These are phyloP conservation scores for Monosporascus ibericus DNA, from an alignment of 2,329 filamentous ascomycete genomes.

Conservation along the genomic window DNA sequence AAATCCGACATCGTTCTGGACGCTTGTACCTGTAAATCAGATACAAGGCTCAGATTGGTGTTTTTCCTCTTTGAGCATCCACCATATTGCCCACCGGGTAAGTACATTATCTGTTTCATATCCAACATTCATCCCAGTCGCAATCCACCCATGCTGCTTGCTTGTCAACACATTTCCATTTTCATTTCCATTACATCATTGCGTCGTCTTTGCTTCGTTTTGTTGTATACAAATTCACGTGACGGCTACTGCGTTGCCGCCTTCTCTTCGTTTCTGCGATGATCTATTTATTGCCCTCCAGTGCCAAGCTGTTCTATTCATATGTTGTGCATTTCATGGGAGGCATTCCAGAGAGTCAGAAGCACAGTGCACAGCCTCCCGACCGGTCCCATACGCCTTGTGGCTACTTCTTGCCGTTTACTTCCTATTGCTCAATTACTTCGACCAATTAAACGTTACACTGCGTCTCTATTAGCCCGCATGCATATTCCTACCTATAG, in stretches of 20 bases:
- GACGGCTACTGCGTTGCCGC: not conserved
- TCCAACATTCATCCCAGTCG: too few species aligned
- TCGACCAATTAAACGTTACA: not conserved
- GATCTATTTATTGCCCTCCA: not conserved
- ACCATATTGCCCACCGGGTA: constrained; percentile 12
- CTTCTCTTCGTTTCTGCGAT: not conserved
- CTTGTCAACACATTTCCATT: not conserved
- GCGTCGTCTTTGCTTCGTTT: not conserved
- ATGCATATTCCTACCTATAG: not conserved
- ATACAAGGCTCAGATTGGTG: not conserved
- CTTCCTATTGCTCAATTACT: not conserved
- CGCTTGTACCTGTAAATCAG: not conserved
- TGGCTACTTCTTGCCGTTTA: not conserved
- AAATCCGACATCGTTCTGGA: not conserved
- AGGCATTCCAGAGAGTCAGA: not conserved
- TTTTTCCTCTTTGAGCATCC: not conserved
- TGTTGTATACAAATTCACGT: not conserved
- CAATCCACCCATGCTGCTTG: not conserved
- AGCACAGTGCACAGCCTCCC: not conserved
- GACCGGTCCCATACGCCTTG: not conserved
- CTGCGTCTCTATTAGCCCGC: not conserved
- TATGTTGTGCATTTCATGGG: not conserved
- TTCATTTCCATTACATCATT: not conserved
- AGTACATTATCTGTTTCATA: constrained; percentile 2
- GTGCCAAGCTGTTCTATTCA: not conserved